Evolutionary conservation across 2,329 filamentous ascomycete species (phyloP).

Genomic region (Penicillium sp.): DNA sequence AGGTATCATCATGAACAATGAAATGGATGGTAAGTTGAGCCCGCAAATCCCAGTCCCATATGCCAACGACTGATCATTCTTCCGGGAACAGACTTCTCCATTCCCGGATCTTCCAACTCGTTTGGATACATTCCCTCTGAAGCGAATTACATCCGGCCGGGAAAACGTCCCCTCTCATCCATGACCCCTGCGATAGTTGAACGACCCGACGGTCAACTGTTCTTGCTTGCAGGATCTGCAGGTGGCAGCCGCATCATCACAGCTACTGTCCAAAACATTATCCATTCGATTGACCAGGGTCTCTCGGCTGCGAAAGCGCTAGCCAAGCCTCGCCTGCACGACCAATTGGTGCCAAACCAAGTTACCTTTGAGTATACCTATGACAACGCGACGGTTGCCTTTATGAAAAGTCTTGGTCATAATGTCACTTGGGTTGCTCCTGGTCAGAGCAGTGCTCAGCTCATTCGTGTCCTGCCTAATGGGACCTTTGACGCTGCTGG

Average conservation of each 20-base stretch:
- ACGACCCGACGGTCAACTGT: slow-evolving; percentile 63
- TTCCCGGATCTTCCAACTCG: slow-evolving; percentile 73
- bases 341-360: slow-evolving; percentile 75
- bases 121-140: slow-evolving; percentile 83
- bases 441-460: slow-evolving; percentile 71
- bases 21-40: slow-evolving; percentile 58
- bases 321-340: slow-evolving; percentile 69
- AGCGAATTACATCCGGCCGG: slow-evolving; percentile 77
- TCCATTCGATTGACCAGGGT: slow-evolving; percentile 69
- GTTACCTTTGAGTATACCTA: slow-evolving; percentile 70
- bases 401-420: slow-evolving; percentile 66
- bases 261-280: slow-evolving; percentile 71
- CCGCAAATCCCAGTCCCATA: slow-evolving; percentile 10
- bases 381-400: slow-evolving; percentile 64
- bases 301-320: slow-evolving; percentile 65
- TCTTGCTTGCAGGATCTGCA: slow-evolving; percentile 72
- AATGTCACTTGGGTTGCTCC: slow-evolving; percentile 69
- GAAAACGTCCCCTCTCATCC: slow-evolving; percentile 81
- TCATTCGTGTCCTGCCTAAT: slow-evolving; percentile 60
- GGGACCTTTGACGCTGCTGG: slow-evolving; percentile 76
- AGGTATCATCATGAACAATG: slow-evolving; percentile 73
- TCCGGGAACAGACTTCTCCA: slow-evolving; percentile 79
- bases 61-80: slow-evolving; percentile 38
- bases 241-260: slow-evolving; percentile 85
- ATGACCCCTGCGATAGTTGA: slow-evolving; percentile 80